Conservation (phyloP, 2,329 filamentous ascomycete genomes). For the Botrytis elliptica region DNA sequence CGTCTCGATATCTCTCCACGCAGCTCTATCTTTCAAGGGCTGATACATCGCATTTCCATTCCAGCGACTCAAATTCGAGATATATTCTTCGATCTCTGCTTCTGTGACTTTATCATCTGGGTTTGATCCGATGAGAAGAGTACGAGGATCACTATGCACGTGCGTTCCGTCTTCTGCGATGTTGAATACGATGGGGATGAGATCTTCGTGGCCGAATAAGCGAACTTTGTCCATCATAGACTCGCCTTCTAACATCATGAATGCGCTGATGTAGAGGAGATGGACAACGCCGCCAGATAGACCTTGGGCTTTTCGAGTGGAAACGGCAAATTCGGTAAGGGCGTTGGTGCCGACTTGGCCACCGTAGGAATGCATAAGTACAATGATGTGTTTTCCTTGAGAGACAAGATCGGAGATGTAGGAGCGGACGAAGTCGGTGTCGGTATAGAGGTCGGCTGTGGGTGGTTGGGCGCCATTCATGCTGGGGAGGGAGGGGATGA, state of each 20-base stretch:
- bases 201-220: not conserved
- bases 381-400: not conserved
- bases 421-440: not conserved
- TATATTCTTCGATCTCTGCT: not conserved
- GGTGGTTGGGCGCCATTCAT: not conserved
- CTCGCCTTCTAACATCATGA: not conserved
- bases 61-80: not conserved
- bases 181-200: not conserved
- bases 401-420: not conserved
- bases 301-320: not conserved
- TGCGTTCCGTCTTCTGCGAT: not conserved
- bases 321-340: not conserved
- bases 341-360: not conserved
- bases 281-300: not conserved
- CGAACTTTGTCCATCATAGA: not conserved
- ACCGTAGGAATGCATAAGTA: not conserved
- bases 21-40: not conserved
- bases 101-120: not conserved
- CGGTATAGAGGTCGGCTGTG: not conserved
- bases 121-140: not conserved
- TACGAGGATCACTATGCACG: not conserved
- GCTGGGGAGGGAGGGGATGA: not conserved
- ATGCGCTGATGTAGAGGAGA: not conserved
- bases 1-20: not conserved
- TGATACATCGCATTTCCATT: not conserved